These are phyloP conservation scores for Camellia granthamiana DNA, from an alignment of 148 eudicot genomes.

Conservation along the genomic window DNA sequence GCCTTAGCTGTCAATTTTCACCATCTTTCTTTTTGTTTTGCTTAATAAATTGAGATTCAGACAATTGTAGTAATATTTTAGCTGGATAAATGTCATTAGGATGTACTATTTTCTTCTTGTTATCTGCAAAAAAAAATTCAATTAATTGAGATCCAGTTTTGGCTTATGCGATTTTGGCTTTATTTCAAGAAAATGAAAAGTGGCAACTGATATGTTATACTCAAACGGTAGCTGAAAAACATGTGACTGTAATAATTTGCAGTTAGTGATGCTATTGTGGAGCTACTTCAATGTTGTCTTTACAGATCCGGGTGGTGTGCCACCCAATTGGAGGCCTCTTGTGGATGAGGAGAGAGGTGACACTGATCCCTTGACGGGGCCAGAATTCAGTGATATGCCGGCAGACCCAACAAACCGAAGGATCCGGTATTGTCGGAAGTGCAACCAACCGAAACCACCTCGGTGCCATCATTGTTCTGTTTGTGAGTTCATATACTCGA, in stretches of 20 bases:
- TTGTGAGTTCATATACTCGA: conserved; percentile 56
- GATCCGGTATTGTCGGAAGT: conserved; percentile 83
- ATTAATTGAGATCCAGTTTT: not conserved
- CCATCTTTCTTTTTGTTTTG: not conserved
- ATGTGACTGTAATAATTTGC: conserved; percentile 22
- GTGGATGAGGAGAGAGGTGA: conserved; percentile 91
- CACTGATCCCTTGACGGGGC: conserved; percentile 53
- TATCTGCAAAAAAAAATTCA: too few relatives aligned
- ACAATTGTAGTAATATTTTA: not conserved
- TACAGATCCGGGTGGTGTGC: conserved; percentile 94
- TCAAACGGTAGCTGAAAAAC: not conserved
- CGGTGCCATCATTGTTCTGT: conserved; percentile 99
- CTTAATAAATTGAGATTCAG: not conserved
- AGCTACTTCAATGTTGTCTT: conserved; percentile 90
- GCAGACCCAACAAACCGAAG: conserved; percentile 43
- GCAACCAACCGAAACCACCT: conserved; percentile 94
- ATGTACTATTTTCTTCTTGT: not conserved
- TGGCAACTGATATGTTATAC: conserved; percentile 1
- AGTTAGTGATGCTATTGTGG: conserved; percentile 95
- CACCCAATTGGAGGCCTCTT: conserved; percentile 84
- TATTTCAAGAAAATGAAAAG: not conserved
- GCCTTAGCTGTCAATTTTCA: not conserved
- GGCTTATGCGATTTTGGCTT: not conserved
- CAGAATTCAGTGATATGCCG: conserved; percentile 48
- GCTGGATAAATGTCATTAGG: not conserved